Percentiles rank a stretch among this genome's conserved stretches.
Evolutionary conservation across 352 stramenopile species (phyloP).

Genomic region (Phytophthora pinifolia): DNA sequence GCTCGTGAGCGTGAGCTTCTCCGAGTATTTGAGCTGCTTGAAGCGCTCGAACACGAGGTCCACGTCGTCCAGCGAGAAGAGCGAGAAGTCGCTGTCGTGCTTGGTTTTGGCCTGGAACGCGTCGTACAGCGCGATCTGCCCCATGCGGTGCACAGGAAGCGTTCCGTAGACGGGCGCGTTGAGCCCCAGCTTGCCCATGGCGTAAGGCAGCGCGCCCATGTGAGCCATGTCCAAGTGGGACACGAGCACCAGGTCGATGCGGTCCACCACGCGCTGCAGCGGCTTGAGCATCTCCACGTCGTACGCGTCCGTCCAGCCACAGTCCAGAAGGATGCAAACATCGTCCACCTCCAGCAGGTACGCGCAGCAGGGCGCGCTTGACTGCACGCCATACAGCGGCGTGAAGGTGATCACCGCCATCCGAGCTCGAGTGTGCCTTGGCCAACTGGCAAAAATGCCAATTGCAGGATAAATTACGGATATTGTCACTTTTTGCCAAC

Average conservation of each 20-base stretch:
- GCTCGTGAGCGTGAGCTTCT: slow-evolving; percentile 89
- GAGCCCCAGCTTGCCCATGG: slow-evolving; percentile 82
- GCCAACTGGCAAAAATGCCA: not conserved
- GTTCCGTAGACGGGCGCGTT: slow-evolving; percentile 93
- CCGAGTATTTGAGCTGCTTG: slow-evolving; percentile 95
- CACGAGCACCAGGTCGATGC: slow-evolving; percentile 89
- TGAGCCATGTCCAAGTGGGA: slow-evolving; percentile 89
- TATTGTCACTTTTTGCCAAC: too few relatives aligned
- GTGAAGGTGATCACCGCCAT: slow-evolving; percentile 92
- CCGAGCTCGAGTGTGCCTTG: too few relatives aligned
- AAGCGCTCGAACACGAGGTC: slow-evolving; percentile 93
- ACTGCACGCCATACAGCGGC: slow-evolving; percentile 87
- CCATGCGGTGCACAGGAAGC: slow-evolving; percentile 95
- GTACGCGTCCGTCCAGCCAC: slow-evolving; percentile 90
- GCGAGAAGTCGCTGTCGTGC: slow-evolving; percentile 89
- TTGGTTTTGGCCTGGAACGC: slow-evolving; percentile 92
- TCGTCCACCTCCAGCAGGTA: slow-evolving; percentile 92
- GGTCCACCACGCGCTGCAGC: slow-evolving; percentile 79
- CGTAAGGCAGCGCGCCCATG: slow-evolving; percentile 90
- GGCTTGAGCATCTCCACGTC: slow-evolving; percentile 82
- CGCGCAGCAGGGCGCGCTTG: slow-evolving; percentile 75
- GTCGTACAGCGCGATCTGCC: slow-evolving; percentile 96
- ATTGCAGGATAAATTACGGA: not conserved
- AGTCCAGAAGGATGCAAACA: slow-evolving; percentile 92
- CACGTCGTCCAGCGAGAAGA: slow-evolving; percentile 93